These are phyloP conservation scores for Amylocarpus encephaloides DNA, from an alignment of 2,329 filamentous ascomycete species.

Conservation along the genomic window DNA sequence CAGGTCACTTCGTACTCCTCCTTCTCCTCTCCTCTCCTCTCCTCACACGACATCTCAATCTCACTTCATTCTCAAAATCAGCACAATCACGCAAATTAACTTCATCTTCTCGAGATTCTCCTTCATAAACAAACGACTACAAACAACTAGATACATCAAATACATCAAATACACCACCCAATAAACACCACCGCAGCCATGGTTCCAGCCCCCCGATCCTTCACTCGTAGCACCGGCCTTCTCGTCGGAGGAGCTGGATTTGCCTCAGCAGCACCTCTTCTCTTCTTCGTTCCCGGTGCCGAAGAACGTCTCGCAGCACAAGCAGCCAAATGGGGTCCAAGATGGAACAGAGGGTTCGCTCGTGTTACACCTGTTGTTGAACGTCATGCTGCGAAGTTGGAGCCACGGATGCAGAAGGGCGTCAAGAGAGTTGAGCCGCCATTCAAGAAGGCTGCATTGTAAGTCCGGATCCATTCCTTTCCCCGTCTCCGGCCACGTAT, in stretches of 20 bases:
- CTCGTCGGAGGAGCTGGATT: conserved; percentile 15
- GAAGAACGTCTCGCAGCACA: conserved; percentile 21
- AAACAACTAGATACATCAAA: neutral
- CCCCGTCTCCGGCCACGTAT: neutral
- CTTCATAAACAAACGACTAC: neutral
- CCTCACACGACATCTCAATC: too few relatives aligned
- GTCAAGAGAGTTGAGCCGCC: conserved; percentile 19
- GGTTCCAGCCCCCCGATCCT: conserved; percentile 9
- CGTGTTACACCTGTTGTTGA: conserved; percentile 7
- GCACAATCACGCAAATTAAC: neutral
- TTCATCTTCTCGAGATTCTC: neutral
- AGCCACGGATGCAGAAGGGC: conserved; percentile 13
- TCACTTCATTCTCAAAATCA: neutral
- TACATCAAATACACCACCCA: neutral
- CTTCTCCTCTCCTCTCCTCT: neutral
- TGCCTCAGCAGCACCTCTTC: conserved; percentile 16
- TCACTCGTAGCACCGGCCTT: conserved; percentile 9
- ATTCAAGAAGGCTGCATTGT: conserved; percentile 22
- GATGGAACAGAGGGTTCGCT: conserved; percentile 20
- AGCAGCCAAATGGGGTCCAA: conserved; percentile 22
- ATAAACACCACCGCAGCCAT: conserved; percentile 1
- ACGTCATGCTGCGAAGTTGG: conserved; percentile 13
- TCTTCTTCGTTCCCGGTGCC: conserved; percentile 20
- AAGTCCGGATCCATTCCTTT: conserved; percentile 4
- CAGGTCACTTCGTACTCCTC: neutral